A percentile compares a stretch with the other conserved stretches of the same genome.
Evolutionary conservation across 441 rosid species (phyloP).

Genomic region (Aleurites moluccanus): DNA sequence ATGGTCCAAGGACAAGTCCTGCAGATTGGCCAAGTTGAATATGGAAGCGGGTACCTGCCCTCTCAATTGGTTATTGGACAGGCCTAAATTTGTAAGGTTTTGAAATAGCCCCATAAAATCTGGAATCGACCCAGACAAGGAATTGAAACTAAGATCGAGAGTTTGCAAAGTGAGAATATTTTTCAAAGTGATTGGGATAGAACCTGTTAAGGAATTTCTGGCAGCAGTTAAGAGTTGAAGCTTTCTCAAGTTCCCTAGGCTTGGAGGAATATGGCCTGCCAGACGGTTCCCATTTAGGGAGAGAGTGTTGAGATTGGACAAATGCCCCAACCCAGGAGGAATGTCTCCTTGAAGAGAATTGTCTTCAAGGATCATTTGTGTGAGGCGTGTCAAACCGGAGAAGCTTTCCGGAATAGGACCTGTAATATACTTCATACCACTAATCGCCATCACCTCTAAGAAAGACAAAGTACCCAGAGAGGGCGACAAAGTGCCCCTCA

Average conservation of each 20-base stretch:
- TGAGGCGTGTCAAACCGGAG: constrained; percentile 47
- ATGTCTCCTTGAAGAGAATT: constrained; percentile 69
- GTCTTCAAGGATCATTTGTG: constrained; percentile 65
- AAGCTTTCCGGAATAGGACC: constrained; percentile 75
- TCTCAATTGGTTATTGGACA: constrained; percentile 64
- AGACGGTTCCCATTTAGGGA: constrained; percentile 70
- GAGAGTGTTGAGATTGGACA: constrained; percentile 50
- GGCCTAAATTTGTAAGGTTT: constrained; percentile 56
- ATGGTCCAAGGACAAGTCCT: constrained; percentile 61
- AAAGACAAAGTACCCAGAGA: constrained; percentile 59
- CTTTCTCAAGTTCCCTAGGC: constrained; percentile 54
- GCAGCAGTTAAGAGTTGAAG: constrained; percentile 45
- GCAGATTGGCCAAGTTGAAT: constrained; percentile 53
- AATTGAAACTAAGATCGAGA: constrained; percentile 82
- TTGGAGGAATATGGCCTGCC: constrained; percentile 64
- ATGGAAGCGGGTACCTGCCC: constrained; percentile 68
- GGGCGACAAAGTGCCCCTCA: constrained; percentile 81
- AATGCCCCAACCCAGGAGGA: constrained; percentile 58
- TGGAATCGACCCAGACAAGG: constrained; percentile 66
- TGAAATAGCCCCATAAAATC: constrained; percentile 49
- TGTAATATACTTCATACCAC: constrained; percentile 71
- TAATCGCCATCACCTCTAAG: constrained; percentile 57
- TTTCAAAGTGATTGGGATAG: constrained; percentile 58
- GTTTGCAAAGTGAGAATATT: constrained; percentile 49
- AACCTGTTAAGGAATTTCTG: constrained; percentile 68